Evolutionary conservation across 176 grass and related monocot genomes (phyloP), one percentile per base, ranked within the genome.

Genomic region (Microstegium vimineum): DNA sequence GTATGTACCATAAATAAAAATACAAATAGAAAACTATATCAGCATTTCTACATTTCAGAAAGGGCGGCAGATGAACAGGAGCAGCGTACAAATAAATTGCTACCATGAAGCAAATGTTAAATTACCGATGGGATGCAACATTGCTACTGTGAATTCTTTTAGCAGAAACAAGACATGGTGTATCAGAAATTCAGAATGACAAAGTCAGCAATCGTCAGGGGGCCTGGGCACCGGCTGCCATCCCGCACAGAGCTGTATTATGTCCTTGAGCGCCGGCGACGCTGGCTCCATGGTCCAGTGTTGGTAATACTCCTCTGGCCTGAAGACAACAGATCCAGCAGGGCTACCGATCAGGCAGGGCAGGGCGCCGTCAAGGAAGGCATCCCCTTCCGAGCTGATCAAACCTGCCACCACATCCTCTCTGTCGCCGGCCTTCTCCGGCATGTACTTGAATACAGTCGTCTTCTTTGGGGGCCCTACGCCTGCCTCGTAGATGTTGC

Each of bases 371-470:
- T 91, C 82, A 30, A 94, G 86, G 45, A 98, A 98, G 0, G 92
- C 57, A 27, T 95, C 95, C 16, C 90, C 92, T 84, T 98, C 92
- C 6, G 95, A 98, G 54, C 85, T 89, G 71, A 98, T 70, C 79
- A 63, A 79, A 10, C 95, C 95, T 0, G 86, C 81, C 27, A 14
- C 72, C 22, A 68, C 85, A 2, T 98, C 92, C 43, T 88, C 92
- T 25, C 92, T 25, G 66, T 98, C 95, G 2, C 61, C 86, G 27
- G 95, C 86, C 92, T 94, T 98, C 88, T 98, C 95, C 15, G 90
- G 95, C 88, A 98, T 91, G 92, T 94, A 98, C 81, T 84, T 94
- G 88, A 98, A 98, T 66, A 98, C 95, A 0, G 83, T 79, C 72
- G 85, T 89, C 85, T 90, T 98, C 1, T 88, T 74, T 4, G 42